These are phyloP conservation scores for Eucalyptus shirleyi DNA, from an alignment of 345 rosid genomes.

Conservation along the genomic window DNA sequence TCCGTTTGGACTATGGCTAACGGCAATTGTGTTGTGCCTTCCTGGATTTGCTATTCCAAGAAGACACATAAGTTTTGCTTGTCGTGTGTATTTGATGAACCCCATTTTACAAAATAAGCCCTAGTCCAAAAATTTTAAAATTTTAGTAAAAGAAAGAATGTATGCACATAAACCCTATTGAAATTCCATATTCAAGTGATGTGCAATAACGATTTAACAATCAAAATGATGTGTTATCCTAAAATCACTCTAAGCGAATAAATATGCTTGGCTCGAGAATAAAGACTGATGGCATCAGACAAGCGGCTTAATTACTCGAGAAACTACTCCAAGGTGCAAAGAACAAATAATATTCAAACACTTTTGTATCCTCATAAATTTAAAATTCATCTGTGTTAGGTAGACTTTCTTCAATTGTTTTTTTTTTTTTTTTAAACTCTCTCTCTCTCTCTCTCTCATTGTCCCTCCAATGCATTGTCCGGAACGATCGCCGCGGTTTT, in stretches of 20 bases:
- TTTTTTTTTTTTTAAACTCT: background rate
- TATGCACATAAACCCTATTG: background rate
- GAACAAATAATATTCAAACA: background rate
- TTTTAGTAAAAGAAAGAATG: background rate
- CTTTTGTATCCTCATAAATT: background rate
- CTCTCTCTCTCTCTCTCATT: background rate
- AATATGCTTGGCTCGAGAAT: background rate
- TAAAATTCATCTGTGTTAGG: background rate
- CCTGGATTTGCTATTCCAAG: background rate
- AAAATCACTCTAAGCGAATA: background rate
- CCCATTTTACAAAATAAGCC: background rate
- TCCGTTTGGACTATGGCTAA: background rate
- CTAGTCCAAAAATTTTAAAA: background rate
- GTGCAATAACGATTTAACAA: background rate
- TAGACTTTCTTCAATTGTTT: background rate
- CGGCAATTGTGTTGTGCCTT: background rate
- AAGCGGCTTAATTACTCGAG: background rate
- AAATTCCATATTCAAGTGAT: background rate
- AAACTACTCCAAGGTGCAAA: background rate
- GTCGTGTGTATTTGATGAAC: background rate
- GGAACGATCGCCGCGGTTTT: background rate
- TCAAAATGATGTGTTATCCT: background rate
- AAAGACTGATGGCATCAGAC: background rate
- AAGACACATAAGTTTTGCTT: background rate
- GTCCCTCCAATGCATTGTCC: background rate